Evolutionary conservation across 2,329 filamentous ascomycete species (phyloP).

Genomic region (Zymoseptoria passerinii): DNA sequence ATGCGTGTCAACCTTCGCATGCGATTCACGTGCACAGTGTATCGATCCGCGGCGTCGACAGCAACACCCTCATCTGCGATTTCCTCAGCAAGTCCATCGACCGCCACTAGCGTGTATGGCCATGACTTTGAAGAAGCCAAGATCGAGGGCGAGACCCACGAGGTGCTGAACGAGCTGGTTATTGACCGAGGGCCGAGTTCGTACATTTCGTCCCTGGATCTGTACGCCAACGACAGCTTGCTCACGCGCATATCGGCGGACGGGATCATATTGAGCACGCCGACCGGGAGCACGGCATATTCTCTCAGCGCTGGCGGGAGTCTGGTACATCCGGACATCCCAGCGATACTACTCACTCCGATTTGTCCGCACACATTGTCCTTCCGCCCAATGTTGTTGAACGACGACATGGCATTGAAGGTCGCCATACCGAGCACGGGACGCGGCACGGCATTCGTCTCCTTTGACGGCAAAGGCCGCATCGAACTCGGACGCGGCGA

Average conservation of each 20-base stretch:
- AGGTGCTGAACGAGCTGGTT: slow-evolving; percentile 96
- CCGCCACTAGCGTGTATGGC: slow-evolving; percentile 10
- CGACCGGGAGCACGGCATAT: slow-evolving; percentile 84
- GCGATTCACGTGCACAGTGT: slow-evolving; percentile 98
- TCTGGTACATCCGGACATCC: slow-evolving; percentile 92
- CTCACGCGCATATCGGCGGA: slow-evolving; percentile 94
- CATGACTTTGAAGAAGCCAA: slow-evolving; percentile 37
- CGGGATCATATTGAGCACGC: slow-evolving; percentile 94
- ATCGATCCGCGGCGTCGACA: slow-evolving; percentile 50
- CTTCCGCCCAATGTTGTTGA: slow-evolving; percentile 96
- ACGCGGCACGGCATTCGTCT: slow-evolving; percentile 89
- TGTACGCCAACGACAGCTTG: slow-evolving; percentile 91
- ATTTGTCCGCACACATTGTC: slow-evolving; percentile 96
- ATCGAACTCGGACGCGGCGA: slow-evolving; percentile 89
- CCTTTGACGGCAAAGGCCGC: slow-evolving; percentile 94
- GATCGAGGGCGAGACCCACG: slow-evolving; percentile 88
- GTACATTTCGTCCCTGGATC: slow-evolving; percentile 92
- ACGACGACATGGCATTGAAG: slow-evolving; percentile 84
- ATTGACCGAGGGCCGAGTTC: slow-evolving; percentile 95
- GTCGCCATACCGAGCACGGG: slow-evolving; percentile 78
- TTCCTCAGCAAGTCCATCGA: slow-evolving; percentile 25
- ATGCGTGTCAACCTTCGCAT: slow-evolving; percentile 98
- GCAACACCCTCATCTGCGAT: slow-evolving; percentile 20
- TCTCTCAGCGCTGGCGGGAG: slow-evolving; percentile 92
- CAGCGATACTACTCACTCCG: slow-evolving; percentile 89